Evolutionary conservation across 176 grass and related monocot species (phyloP), one percentile per base, ranked within the genome.

Genomic region (Cocos nucifera): DNA sequence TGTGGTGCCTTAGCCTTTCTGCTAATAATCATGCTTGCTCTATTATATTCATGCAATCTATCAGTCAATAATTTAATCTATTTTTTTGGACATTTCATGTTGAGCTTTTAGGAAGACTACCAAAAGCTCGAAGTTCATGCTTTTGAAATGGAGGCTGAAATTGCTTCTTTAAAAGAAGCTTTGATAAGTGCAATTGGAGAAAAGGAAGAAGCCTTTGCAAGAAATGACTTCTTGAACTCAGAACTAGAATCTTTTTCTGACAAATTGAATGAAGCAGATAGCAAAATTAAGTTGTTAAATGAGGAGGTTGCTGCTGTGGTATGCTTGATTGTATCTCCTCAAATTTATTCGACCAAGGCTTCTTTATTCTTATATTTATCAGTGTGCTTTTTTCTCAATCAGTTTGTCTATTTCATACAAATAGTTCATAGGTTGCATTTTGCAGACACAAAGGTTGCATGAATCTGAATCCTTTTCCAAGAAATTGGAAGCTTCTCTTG

Each of bases 201-300:
- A 77, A 97, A 90, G 69, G 87, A 97, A 22, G 81, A 90, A 60
- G 79, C 78, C 25, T 32, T 82, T 28, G 63, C 80, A 61, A 83
- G 72, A 73, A 57, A 86, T 59, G 73, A 90, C 63, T 24, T 83
- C 80, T 66, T 84, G 49, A 69, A 74, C 64, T 80, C 50, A 5
- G 83, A 87, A 74, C 51, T 88, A 48, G 69, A 87, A 67, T 53
- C 71, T 75, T 48, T 90, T 28, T 82, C 74, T n/a, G 79, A 77
- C 39, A 88, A 73, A 48, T 60, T 82, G 26, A 72, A 28, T 75
- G 73, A 54, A 22, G 26, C 73, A 50, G 86, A 80, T 76, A 78
- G 51, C 53, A 76, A 96, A 63, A 75, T 79, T 21, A 53, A 73
- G 22, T 87, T 75, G 57, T 70, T 96, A 55, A 69, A 66, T 25